Base-by-base conservation (phyloP, 208 protist genomes). In the Wallacemonas sp. region DNA sequence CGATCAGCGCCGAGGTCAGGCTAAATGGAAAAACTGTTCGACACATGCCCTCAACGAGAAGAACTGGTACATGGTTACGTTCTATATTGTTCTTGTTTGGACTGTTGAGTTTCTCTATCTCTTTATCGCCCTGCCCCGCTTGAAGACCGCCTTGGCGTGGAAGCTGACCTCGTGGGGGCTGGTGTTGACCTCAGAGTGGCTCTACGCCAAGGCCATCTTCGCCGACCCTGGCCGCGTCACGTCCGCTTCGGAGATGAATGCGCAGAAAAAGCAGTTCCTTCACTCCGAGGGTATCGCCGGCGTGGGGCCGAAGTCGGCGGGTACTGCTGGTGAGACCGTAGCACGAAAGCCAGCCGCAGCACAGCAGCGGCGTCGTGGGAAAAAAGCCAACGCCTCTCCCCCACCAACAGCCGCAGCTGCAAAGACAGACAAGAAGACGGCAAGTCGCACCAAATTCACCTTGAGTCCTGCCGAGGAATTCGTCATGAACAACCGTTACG, bases 31-130 rank as follows among this genome's bases (percentile, higher is more conserved):
- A 8, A 66, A 66, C 24, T 86, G 70, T 61, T 31, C 53, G 14
- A 62, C 82, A 1, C 66, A 86, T 67, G 73, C 71, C 9, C 58
- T 87, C 9, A 41, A 68, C 27, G 77, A 90, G 47, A 81, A 87
- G 19, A 87, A 97, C 65, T 90, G 82, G 69, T 73, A 85, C 46
- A 91, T 96, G 69, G 82, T 94, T 28, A 47, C 80, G n/a, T 90
- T 94, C 39, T 97, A 97, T 68, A 62, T 93, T 55, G 61, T 75
- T 0, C 74, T 97, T 2, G 90, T 96, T n/a, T 89, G 82, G 78
- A 75, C 82, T 36, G 86, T 87, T 54, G 88, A 96, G 61, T 62
- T 80, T 19, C 44, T 96, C 2, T 97, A 95, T 71, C 67, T 96
- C 1, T 54, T 86, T 28, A 33, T 85, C 30, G 65, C 73, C 33